phyloP scores from a whole-genome alignment of 164 flowering plant genomes.

The Vitis rotundifolia region DNA sequence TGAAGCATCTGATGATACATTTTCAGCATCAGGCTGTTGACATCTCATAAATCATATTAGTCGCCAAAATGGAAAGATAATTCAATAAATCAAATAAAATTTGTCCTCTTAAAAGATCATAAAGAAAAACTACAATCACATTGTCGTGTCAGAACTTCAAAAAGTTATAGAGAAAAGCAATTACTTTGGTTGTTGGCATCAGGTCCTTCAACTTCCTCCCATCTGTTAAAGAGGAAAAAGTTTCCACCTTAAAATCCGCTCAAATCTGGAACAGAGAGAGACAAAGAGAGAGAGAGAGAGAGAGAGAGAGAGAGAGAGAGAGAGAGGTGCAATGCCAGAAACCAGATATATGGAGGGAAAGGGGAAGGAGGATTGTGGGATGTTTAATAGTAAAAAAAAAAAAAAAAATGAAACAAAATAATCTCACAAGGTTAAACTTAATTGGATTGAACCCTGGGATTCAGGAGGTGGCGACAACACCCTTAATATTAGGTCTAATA shows the following conservation, averaged over 20 bases:
- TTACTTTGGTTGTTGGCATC: conserved; percentile 28
- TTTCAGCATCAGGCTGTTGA: conserved; percentile 42
- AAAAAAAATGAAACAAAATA: neutral
- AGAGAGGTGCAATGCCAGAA: no score
- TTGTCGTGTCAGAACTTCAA: no score
- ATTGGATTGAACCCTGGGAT: neutral
- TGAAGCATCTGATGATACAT: conserved; percentile 57
- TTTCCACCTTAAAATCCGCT: conserved; percentile 8
- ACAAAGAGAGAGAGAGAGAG: neutral
- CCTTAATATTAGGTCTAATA: no score
- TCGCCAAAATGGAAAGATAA: neutral
- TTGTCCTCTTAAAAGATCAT: neutral
- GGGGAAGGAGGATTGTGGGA: no score
- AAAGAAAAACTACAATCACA: neutral
- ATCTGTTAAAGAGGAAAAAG: conserved; percentile 31
- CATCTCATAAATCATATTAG: conserved; percentile 10
- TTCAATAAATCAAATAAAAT: no score
- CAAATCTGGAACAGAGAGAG: conserved; percentile 6
- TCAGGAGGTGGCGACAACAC: neutral
- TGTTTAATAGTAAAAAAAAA: neutral
- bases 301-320: neutral
- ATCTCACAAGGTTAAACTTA: neutral
- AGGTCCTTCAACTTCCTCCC: conserved; percentile 12
- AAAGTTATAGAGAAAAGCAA: conserved; percentile 1
- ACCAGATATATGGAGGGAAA: no score